phyloP scores from a whole-genome alignment of 2,329 filamentous ascomycete species.

The Alternaria arborescens region DNA sequence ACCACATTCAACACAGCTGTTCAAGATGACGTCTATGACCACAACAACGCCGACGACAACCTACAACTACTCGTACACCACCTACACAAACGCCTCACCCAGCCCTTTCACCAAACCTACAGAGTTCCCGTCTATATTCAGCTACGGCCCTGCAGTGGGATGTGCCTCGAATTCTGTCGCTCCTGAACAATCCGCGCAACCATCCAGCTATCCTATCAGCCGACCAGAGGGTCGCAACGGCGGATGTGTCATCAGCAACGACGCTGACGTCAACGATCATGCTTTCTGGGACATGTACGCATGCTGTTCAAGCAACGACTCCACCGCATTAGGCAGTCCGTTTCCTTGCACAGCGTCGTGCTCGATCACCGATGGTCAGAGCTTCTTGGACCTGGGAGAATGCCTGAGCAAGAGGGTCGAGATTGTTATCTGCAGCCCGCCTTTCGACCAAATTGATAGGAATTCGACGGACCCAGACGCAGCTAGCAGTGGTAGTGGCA shows the following conservation, averaged over 20 bases:
- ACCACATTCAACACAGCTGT: not conserved
- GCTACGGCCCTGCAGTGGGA: constrained; percentile 15
- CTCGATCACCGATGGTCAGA: constrained; percentile 7
- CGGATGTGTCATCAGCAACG: constrained; percentile 32
- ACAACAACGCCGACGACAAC: constrained; percentile 20
- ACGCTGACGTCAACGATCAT: constrained; percentile 27
- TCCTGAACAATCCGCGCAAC: constrained; percentile 6
- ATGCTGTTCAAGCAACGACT: constrained; percentile 23
- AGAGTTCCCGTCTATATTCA: constrained; percentile 22
- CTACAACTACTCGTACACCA: constrained; percentile 24
- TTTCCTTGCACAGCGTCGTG: constrained; percentile 25
- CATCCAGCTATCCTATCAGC: constrained; percentile 15
- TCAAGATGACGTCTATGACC: constrained; percentile 9
- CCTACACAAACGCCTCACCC: constrained; percentile 21
- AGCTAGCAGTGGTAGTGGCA: constrained; percentile 7
- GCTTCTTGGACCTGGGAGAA: constrained; percentile 29
- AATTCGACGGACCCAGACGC: constrained; percentile 2
- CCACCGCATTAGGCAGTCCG: constrained; percentile 13
- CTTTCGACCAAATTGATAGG: constrained; percentile 9
- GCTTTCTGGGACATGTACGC: constrained; percentile 36
- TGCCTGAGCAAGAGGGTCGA: constrained; percentile 30
- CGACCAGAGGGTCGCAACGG: constrained; percentile 8
- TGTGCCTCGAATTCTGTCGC: constrained; percentile 11
- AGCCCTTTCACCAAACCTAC: constrained; percentile 19
- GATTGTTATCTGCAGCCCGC: constrained; percentile 25